Percentiles rank a stretch among this genome's conserved stretches.
Conservation (phyloP, 2,329 filamentous ascomycete genomes). For the Calonectria pteridis region DNA sequence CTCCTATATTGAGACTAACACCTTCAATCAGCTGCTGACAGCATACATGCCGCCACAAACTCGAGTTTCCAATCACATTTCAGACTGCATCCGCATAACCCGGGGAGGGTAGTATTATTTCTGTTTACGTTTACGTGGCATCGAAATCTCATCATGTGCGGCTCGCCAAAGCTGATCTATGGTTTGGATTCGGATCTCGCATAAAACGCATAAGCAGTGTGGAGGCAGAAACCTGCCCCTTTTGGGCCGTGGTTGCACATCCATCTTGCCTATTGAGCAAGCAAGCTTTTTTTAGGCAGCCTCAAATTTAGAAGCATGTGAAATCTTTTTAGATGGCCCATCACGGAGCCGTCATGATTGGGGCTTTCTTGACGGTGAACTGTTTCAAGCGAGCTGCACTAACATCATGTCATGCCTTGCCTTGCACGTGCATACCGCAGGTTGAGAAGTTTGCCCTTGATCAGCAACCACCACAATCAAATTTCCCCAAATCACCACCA, state of each 20-base stretch:
- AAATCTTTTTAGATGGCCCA: not conserved
- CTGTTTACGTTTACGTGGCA: not conserved
- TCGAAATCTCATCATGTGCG: not conserved
- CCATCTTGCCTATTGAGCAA: not conserved
- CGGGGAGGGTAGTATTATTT: not conserved
- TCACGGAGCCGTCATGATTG: not conserved
- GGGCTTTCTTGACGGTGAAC: not conserved
- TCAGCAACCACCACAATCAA: not conserved
- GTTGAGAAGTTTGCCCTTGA: not conserved
- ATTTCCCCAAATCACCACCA: not conserved
- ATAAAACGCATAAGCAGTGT: not conserved
- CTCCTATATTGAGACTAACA: not conserved
- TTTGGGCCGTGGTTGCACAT: not conserved
- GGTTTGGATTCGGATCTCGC: not conserved
- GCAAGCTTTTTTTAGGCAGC: not conserved
- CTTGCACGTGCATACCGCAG: constrained; percentile 2
- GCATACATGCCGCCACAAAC: not conserved
- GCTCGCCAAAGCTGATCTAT: not conserved
- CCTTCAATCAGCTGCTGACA: not conserved
- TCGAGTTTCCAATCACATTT: not conserved
- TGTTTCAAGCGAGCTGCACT: not conserved
- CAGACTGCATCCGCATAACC: not conserved
- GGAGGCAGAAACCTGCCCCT: not conserved
- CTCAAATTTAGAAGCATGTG: not conserved
- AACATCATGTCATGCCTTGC: constrained; percentile 8